Conservation (phyloP, 2,329 filamentous ascomycete genomes). For the Daldinia sp. region DNA sequence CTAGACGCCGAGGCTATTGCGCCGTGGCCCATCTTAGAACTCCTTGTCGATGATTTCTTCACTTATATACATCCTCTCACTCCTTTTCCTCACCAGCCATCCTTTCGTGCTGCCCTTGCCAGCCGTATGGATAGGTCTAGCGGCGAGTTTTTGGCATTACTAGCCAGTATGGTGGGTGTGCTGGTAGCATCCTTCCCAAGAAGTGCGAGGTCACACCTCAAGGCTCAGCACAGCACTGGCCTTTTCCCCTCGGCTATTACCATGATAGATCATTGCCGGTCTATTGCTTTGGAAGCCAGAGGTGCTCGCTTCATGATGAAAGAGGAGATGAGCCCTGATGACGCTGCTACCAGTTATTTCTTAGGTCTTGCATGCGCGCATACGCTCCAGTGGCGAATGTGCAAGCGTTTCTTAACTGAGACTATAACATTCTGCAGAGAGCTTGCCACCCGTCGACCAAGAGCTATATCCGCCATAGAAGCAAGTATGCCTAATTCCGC, state of each 20-base stretch:
- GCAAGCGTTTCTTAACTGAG: conserved; percentile 76
- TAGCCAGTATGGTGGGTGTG: conserved; percentile 77
- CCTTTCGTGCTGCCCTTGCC: conserved; percentile 74
- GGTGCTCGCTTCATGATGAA: conserved; percentile 59
- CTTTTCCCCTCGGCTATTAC: conserved; percentile 74
- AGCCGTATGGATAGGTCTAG: conserved; percentile 72
- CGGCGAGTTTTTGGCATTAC: conserved; percentile 72
- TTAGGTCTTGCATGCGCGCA: conserved; percentile 72
- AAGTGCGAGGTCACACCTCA: conserved; percentile 74
- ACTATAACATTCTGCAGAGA: conserved; percentile 73
- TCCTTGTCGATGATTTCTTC: conserved; percentile 83
- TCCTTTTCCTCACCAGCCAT: conserved; percentile 81
- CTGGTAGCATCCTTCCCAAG: conserved; percentile 81
- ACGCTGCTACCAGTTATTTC: conserved; percentile 80
- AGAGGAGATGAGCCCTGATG: conserved; percentile 63
- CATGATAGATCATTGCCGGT: conserved; percentile 75
- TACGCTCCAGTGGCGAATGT: conserved; percentile 72
- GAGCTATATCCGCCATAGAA: conserved; percentile 42
- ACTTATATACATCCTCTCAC: conserved; percentile 81
- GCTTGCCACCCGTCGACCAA: conserved; percentile 69
- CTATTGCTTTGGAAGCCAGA: conserved; percentile 72
- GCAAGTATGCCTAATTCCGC: conserved; percentile 44
- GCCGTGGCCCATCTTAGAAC: conserved; percentile 71
- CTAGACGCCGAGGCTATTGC: conserved; percentile 75
- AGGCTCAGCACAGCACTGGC: conserved; percentile 68